Conservation (phyloP, 257 asterid species). For the Forsythia viridissima region DNA sequence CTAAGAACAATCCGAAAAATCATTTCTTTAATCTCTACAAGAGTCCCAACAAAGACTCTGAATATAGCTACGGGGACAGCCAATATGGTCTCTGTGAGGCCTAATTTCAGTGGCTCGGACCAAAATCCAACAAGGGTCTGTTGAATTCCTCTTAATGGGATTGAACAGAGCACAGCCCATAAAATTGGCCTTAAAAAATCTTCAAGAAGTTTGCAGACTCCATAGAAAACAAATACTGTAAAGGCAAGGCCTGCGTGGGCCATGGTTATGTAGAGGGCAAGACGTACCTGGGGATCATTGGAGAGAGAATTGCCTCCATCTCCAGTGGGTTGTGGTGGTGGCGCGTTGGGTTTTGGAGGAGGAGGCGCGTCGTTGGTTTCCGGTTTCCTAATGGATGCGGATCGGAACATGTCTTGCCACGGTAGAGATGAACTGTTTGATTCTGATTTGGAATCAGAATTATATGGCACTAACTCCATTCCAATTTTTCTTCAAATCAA, state of each 20-base stretch:
- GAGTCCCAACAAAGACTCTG: slow-evolving; percentile 75
- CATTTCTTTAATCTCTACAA: slow-evolving; percentile 64
- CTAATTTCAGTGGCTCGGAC: slow-evolving; percentile 81
- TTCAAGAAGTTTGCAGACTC: slow-evolving; percentile 72
- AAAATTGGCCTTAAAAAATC: slow-evolving; percentile 78
- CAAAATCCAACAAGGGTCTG: slow-evolving; percentile 83
- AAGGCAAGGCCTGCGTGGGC: slow-evolving; percentile 91
- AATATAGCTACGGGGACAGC: slow-evolving; percentile 84
- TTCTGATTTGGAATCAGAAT: slow-evolving; percentile 60
- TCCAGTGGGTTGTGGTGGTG: slow-evolving; percentile 20
- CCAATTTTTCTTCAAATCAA: slow-evolving; percentile 22
- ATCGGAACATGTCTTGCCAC: slow-evolving; percentile 98
- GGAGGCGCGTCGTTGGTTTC: slow-evolving; percentile 43
- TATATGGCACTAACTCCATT: slow-evolving; percentile 65
- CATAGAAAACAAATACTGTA: slow-evolving; percentile 63
- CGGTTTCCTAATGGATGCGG: slow-evolving; percentile 83
- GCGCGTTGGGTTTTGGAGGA: slow-evolving; percentile 29
- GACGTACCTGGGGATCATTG: slow-evolving; percentile 88
- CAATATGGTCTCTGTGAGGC: slow-evolving; percentile 83
- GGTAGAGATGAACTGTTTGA: slow-evolving; percentile 48
- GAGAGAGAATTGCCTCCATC: slow-evolving; percentile 36
- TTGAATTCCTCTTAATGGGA: slow-evolving; percentile 89
- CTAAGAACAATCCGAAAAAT: slow-evolving; percentile 47
- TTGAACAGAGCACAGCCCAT: slow-evolving; percentile 95
- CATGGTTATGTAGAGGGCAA: slow-evolving; percentile 94